These are phyloP conservation scores for Bryoerythrophyllum caledonicum DNA, from an alignment of 225 moss, liverwort and hornwort genomes.

Conservation along the genomic window DNA sequence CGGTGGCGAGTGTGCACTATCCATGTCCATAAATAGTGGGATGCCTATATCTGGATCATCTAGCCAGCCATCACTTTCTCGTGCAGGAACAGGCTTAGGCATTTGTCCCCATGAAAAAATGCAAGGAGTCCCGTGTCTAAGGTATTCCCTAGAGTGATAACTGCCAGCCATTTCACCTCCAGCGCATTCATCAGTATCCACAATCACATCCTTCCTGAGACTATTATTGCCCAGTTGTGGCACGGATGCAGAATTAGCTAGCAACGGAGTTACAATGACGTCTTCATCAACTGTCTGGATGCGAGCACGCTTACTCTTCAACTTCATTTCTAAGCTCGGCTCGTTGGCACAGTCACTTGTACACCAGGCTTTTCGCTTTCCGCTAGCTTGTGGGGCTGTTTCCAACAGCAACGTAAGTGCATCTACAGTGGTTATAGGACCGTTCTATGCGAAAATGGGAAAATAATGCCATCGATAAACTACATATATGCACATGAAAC, in stretches of 20 bases:
- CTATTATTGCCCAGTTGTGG: constrained; percentile 15
- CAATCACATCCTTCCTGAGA: not conserved
- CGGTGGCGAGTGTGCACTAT: constrained; percentile 6
- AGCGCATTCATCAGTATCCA: constrained; percentile 15
- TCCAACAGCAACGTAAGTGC: constrained; percentile 21
- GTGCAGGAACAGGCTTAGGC: constrained; percentile 27
- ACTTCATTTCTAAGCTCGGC: constrained; percentile 26
- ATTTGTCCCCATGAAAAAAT: constrained; percentile 25
- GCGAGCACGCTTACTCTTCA: constrained; percentile 36
- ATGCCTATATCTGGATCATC: constrained; percentile 28
- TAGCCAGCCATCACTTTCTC: constrained; percentile 23
- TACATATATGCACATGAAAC: constrained; percentile 17
- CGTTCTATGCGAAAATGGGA: not conserved
- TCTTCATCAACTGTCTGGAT: constrained; percentile 21
- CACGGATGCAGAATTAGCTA: constrained; percentile 19
- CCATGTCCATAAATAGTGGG: constrained; percentile 18
- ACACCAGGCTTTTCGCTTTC: constrained; percentile 40
- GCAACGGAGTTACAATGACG: constrained; percentile 13
- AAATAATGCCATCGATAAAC: constrained; percentile 2
- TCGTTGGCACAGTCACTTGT: constrained; percentile 28
- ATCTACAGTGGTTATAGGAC: constrained; percentile 21
- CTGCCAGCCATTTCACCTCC: constrained; percentile 21
- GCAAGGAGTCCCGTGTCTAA: constrained; percentile 14
- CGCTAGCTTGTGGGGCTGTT: constrained; percentile 36
- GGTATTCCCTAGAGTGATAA: constrained; percentile 8